Conservation (phyloP, 202 grass and related monocot species). For the Saccharum hybrid region DNA sequence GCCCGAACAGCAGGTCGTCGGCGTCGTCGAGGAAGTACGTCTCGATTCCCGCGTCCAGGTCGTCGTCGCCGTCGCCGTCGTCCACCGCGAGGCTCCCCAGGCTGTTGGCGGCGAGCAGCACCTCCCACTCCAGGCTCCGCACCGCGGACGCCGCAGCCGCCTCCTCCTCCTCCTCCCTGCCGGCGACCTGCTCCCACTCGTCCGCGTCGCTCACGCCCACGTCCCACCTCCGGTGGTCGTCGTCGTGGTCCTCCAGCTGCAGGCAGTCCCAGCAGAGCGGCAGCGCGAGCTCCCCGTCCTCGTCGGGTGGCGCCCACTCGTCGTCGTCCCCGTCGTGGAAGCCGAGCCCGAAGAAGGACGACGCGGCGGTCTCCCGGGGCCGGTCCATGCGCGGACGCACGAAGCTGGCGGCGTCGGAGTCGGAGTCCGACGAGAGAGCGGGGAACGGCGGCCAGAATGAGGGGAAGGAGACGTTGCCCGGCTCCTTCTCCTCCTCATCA, state of each 20-base stretch:
- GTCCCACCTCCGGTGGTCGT: slow-evolving; percentile 48
- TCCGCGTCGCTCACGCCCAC: slow-evolving; percentile 16
- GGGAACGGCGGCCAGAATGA: slow-evolving; percentile 66
- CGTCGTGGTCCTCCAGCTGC: slow-evolving; percentile 65
- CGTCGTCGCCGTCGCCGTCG: slow-evolving; percentile 36
- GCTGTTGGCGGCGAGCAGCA: slow-evolving; percentile 69
- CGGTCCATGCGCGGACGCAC: slow-evolving; percentile 36
- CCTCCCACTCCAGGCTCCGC: slow-evolving; percentile 75
- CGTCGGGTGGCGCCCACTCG: slow-evolving; percentile 39
- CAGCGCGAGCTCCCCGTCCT: slow-evolving; percentile 40
- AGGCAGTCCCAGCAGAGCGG: slow-evolving; percentile 75
- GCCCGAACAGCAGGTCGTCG: slow-evolving; percentile 61
- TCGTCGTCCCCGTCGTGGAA: slow-evolving; percentile 39
- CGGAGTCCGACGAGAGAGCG: slow-evolving; percentile 51
- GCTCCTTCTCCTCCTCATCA: neutral
- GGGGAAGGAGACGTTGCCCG: slow-evolving; percentile 34
- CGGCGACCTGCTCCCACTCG: slow-evolving; percentile 65
- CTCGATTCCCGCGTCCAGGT: slow-evolving; percentile 47
- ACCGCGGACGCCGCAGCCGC: slow-evolving; percentile 35
- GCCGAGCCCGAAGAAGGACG: slow-evolving; percentile 55
- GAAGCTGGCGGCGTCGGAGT: slow-evolving; percentile 45
- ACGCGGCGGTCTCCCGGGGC: slow-evolving; percentile 23
- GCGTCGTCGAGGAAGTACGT: slow-evolving; percentile 59
- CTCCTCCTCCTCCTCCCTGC: slow-evolving; percentile 33
- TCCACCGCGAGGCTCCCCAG: slow-evolving; percentile 50